Conservation (phyloP, 495 filamentous ascomycete genomes). For the Daldinia caldariorum region DNA sequence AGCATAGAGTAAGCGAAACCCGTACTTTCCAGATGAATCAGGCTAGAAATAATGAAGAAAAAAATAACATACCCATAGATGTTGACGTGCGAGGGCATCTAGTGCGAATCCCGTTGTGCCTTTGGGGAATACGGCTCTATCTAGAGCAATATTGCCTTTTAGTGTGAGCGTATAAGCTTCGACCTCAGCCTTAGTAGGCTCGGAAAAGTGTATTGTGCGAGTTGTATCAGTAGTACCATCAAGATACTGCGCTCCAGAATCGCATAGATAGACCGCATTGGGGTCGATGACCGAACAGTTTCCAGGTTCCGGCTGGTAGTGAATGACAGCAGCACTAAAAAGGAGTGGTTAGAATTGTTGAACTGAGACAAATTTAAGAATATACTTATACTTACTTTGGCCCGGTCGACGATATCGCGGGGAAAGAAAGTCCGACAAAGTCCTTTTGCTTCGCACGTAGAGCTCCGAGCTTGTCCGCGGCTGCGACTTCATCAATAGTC, state of each 20-base stretch:
- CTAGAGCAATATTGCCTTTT: constrained; percentile 94
- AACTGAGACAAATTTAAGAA: neutral
- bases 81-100: constrained; percentile 88
- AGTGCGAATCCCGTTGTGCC: constrained; percentile 93
- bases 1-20: constrained; percentile 16
- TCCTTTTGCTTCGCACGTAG: constrained; percentile 81
- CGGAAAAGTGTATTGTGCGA: constrained; percentile 89
- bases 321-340: constrained; percentile 83
- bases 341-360: neutral
- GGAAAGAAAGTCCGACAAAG: constrained; percentile 92
- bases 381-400: constrained; percentile 66
- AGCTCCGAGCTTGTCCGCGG: constrained; percentile 87
- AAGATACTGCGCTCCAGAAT: constrained; percentile 93
- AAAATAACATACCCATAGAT: constrained; percentile 75
- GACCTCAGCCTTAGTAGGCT: constrained; percentile 84
- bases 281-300: constrained; percentile 88
- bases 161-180: constrained; percentile 95
- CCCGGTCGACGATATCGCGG: constrained; percentile 95
- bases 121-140: constrained; percentile 90
- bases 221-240: constrained; percentile 99
- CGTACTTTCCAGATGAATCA: neutral
- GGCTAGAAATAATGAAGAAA: neutral
- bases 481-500: constrained; percentile 86
- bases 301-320: constrained; percentile 92
- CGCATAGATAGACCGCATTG: constrained; percentile 89